A percentile compares a stretch with the other conserved stretches of the same genome.
Conservation (phyloP, 805 yeast species). For the Cyberlindnera misumaiensis region DNA sequence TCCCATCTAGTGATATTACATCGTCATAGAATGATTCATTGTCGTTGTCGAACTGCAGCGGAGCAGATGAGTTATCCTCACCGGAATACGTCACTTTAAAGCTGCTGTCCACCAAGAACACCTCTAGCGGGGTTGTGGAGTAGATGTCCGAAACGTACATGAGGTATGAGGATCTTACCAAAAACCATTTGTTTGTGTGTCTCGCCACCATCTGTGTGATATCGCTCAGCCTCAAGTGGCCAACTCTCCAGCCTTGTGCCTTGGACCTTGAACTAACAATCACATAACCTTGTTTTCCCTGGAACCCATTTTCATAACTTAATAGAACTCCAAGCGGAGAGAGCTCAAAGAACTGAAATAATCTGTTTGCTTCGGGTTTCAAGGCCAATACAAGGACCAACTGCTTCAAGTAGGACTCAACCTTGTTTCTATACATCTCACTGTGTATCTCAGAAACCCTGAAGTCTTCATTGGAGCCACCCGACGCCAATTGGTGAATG, state of each 20-base stretch:
- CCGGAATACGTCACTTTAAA: slow-evolving; percentile 53
- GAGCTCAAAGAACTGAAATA: slow-evolving; percentile 83
- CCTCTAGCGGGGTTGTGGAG: slow-evolving; percentile 85
- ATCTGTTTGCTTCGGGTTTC: slow-evolving; percentile 72
- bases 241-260: slow-evolving; percentile 93
- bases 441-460: not conserved
- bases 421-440: slow-evolving; percentile 27
- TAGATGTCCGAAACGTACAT: slow-evolving; percentile 80
- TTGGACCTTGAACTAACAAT: slow-evolving; percentile 77
- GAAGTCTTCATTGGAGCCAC: slow-evolving; percentile 6
- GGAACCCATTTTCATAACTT: slow-evolving; percentile 72
- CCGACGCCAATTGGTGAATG: slow-evolving; percentile 14
- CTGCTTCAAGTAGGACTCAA: slow-evolving; percentile 63
- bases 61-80: slow-evolving; percentile 20
- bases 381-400: slow-evolving; percentile 54
- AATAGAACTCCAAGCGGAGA: slow-evolving; percentile 82
- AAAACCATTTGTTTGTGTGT: slow-evolving; percentile 88
- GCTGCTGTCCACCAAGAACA: slow-evolving; percentile 77
- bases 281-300: slow-evolving; percentile 86
- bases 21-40: slow-evolving; percentile 34
- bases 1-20: slow-evolving; percentile 24
- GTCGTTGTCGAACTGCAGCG: slow-evolving; percentile 20
- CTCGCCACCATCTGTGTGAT: slow-evolving; percentile 82
- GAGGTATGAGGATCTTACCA: slow-evolving; percentile 78
- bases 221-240: slow-evolving; percentile 76